These are phyloP conservation scores for Cyclospora cayetanensis DNA, from an alignment of 169 alveolate species.

Conservation along the genomic window DNA sequence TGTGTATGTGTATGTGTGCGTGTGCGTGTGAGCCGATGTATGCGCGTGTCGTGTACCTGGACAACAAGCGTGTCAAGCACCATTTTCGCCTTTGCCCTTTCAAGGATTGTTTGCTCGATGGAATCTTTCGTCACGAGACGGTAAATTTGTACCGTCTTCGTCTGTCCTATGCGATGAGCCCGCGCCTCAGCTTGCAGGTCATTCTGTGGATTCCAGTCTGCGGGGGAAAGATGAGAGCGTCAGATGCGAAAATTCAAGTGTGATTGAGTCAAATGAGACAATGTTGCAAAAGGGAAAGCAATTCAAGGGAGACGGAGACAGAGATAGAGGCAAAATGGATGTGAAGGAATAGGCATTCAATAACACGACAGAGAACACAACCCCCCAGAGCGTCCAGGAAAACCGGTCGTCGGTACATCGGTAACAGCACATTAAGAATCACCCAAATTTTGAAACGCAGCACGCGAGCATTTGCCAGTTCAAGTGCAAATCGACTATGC, in stretches of 20 bases:
- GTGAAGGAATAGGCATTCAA: background rate
- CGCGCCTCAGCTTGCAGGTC: slow-evolving; percentile 99
- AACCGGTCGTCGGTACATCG: too few relatives aligned
- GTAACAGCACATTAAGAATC: too few relatives aligned
- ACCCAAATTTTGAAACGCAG: too few relatives aligned
- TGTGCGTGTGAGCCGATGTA: background rate
- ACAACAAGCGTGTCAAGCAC: slow-evolving; percentile 90
- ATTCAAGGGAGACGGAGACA: slow-evolving; percentile 95
- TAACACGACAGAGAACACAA: background rate
- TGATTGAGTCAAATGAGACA: too few relatives aligned
- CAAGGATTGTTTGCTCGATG: slow-evolving; percentile 97
- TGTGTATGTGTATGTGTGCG: background rate
- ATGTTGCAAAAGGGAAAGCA: slow-evolving; percentile 95
- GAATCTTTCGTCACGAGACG: slow-evolving; percentile 97
- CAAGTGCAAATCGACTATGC: too few relatives aligned
- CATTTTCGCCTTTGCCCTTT: slow-evolving; percentile 97
- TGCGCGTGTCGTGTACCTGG: slow-evolving; percentile 26
- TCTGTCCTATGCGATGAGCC: slow-evolving; percentile 99
- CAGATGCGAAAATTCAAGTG: too few relatives aligned
- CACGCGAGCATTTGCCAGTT: too few relatives aligned
- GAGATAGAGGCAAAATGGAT: slow-evolving; percentile 73
- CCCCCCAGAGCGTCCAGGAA: too few relatives aligned
- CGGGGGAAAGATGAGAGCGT: too few relatives aligned
- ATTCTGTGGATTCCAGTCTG: slow-evolving; percentile 99
- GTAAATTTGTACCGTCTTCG: slow-evolving; percentile 95